Percentiles rank a stretch among this genome's conserved stretches.
Evolutionary conservation across 1,284 basidiomycete genomes (phyloP).

Genomic region (Trichosporon sp.): DNA sequence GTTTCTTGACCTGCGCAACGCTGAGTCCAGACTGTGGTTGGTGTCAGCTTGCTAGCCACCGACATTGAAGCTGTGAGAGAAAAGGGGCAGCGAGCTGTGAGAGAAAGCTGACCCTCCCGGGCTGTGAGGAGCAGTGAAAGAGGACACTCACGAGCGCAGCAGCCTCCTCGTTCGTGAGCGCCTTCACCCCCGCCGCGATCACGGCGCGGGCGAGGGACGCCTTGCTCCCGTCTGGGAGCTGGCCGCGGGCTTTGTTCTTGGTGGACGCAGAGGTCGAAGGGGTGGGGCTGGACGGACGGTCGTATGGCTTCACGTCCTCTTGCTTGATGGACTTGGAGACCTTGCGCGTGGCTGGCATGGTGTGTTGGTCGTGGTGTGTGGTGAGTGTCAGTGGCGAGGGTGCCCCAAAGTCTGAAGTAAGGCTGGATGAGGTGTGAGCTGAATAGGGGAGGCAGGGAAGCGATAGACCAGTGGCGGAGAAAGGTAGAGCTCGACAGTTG

Average conservation of each 20-base stretch:
- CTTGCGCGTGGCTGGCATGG: constrained; percentile 5
- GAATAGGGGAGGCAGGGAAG: too few relatives aligned
- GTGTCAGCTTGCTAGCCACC: too few relatives aligned
- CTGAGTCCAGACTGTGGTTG: background rate
- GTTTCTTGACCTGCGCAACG: constrained; percentile 2
- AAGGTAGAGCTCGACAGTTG: too few relatives aligned
- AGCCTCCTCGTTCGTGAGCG: background rate
- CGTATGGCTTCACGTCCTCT: constrained; percentile 5
- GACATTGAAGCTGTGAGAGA: too few relatives aligned
- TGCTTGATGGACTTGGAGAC: background rate
- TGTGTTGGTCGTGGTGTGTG: background rate
- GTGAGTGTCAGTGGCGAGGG: background rate
- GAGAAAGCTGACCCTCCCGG: too few relatives aligned
- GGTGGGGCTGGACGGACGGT: background rate
- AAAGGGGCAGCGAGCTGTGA: too few relatives aligned
- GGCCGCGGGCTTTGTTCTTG: background rate
- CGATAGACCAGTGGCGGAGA: too few relatives aligned
- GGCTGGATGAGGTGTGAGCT: too few relatives aligned
- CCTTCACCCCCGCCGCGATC: background rate
- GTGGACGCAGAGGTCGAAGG: background rate
- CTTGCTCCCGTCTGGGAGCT: background rate
- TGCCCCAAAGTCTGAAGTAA: too few relatives aligned
- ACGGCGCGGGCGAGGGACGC: background rate
- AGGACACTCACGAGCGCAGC: background rate
- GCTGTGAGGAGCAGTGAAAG: too few relatives aligned